phyloP scores from a whole-genome alignment of 805 yeast species.

The Millerago galiae region DNA sequence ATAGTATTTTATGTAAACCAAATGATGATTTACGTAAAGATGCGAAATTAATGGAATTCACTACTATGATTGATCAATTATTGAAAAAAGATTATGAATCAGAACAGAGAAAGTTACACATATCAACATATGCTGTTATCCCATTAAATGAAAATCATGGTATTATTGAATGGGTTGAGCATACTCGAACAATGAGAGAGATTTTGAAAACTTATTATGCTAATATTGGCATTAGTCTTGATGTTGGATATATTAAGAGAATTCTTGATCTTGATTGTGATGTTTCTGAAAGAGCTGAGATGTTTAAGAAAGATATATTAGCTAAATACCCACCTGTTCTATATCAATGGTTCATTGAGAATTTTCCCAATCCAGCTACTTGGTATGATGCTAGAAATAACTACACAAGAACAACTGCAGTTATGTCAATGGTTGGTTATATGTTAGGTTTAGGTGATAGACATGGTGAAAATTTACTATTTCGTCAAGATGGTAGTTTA shows the following conservation, averaged over 20 bases:
- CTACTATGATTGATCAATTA: conserved; percentile 76
- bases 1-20: conserved; percentile 74
- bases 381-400: conserved; percentile 80
- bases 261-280: conserved; percentile 22
- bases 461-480: conserved; percentile 85
- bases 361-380: conserved; percentile 79
- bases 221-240: conserved; percentile 31
- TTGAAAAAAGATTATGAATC: conserved; percentile 65
- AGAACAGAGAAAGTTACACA: conserved; percentile 59
- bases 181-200: conserved; percentile 64
- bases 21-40: conserved; percentile 93
- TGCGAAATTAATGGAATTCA: conserved; percentile 85
- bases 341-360: conserved; percentile 81
- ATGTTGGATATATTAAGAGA: conserved; percentile 21
- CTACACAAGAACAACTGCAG: conserved; percentile 79
- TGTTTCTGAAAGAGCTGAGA: conserved; percentile 27
- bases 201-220: conserved; percentile 43
- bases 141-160: conserved; percentile 86
- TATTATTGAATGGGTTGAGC: conserved; percentile 82
- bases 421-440: conserved; percentile 96
- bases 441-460: conserved; percentile 93
- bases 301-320: conserved; percentile 28
- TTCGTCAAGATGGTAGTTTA: conserved; percentile 71
- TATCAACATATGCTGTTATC: conserved; percentile 80
- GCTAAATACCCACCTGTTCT: conserved; percentile 57